phyloP scores from a whole-genome alignment of 2,329 filamentous ascomycete species.

The Beauveria australis region DNA sequence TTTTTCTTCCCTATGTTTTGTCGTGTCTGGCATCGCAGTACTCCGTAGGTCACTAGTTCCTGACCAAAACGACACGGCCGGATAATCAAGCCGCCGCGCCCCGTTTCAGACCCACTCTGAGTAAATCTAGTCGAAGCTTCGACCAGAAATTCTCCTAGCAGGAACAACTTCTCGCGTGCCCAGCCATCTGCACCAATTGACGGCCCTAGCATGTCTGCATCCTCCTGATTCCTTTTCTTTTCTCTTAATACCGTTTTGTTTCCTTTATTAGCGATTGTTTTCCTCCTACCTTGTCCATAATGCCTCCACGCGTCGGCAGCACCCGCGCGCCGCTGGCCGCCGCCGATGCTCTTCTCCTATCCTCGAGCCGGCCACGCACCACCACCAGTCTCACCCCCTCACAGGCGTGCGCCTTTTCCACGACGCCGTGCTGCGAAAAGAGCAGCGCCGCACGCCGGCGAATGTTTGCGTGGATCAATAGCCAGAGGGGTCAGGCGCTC shows the following conservation, averaged over 20 bases:
- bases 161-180: slow-evolving; percentile 7
- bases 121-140: slow-evolving; percentile 2
- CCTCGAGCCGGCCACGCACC: slow-evolving; percentile 13
- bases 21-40: not conserved
- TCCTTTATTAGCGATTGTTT: not conserved
- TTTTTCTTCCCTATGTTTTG: not conserved
- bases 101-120: not conserved
- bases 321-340: slow-evolving; percentile 21
- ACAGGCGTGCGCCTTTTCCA: slow-evolving; percentile 28
- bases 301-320: slow-evolving; percentile 18
- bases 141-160: slow-evolving; percentile 9
- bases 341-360: slow-evolving; percentile 23
- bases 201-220: slow-evolving; percentile 15
- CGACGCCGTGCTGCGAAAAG: slow-evolving; percentile 30
- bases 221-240: not conserved
- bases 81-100: slow-evolving; percentile 9
- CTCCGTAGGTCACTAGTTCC: no score
- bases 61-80: not conserved
- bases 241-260: not conserved
- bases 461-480: slow-evolving; percentile 33
- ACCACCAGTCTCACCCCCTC: slow-evolving; percentile 10
- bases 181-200: slow-evolving; percentile 17
- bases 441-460: slow-evolving; percentile 27
- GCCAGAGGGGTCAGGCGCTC: slow-evolving; percentile 17
- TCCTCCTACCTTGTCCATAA: slow-evolving; percentile 12